Conservation (phyloP, 2,329 filamentous ascomycete genomes). For the Penicillium vulpinum region DNA sequence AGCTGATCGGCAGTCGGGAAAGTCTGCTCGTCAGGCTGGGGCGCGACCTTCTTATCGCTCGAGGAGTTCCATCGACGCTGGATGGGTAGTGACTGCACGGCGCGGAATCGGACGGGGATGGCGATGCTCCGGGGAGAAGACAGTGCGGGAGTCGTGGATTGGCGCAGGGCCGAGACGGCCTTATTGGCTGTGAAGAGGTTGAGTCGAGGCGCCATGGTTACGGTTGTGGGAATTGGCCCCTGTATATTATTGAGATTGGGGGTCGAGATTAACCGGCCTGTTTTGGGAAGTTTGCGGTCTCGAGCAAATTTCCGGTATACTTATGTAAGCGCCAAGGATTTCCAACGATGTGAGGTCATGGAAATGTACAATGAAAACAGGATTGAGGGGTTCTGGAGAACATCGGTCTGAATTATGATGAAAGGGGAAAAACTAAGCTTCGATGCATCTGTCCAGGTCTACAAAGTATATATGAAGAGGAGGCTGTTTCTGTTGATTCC, state of each 20-base stretch:
- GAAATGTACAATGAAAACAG: conserved; percentile 1
- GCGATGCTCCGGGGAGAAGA: conserved; percentile 25
- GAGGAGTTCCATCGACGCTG: conserved; percentile 41
- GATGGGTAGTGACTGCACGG: conserved; percentile 14
- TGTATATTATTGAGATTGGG: background rate
- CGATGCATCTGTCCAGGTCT: background rate
- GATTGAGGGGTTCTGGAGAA: background rate
- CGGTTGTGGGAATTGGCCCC: conserved; percentile 8
- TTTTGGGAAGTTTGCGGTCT: conserved; percentile 14
- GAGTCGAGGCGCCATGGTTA: conserved; percentile 57
- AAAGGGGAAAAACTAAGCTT: too few species aligned
- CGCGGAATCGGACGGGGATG: conserved; percentile 23
- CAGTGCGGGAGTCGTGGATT: conserved; percentile 26
- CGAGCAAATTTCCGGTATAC: conserved; percentile 20
- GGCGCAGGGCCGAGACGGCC: conserved; percentile 34
- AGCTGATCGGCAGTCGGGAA: conserved; percentile 55
- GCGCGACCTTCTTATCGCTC: conserved; percentile 28
- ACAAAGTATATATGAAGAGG: too few species aligned
- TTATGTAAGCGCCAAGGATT: conserved; percentile 21
- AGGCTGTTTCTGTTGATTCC: background rate
- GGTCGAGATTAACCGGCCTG: conserved; percentile 13
- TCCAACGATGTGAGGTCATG: conserved; percentile 7
- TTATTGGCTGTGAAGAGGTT: conserved; percentile 47
- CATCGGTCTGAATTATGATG: background rate
- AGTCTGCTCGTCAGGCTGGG: conserved; percentile 29